Evolutionary conservation across 805 yeast species (phyloP), one percentile per base, ranked within the genome.

Genomic region (Spathaspora gorwiae): DNA sequence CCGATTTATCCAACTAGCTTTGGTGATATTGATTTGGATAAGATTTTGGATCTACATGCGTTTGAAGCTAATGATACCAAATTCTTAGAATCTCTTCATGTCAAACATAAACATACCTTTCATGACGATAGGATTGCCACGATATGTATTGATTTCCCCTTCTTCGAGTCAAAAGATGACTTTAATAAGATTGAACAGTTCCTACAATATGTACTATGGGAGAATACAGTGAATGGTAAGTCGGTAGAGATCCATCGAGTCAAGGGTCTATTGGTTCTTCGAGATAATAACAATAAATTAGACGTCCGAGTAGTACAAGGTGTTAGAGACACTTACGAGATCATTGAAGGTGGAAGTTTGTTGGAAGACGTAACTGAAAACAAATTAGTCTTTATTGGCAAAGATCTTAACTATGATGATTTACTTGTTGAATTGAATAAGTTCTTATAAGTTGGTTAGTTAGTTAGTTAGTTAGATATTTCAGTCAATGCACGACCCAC

Each of bases 261-360:
- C 2, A 94, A 94, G 60, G 98, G 97, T 1, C 62, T 87, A 8
- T 51, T 90, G 7, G 75, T 82, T 49, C 43, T 46, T 29, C 54
- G 61, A n/a, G 57, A 62, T 7, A 11, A 29, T 29, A 29, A 29
- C 32, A 29, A 11, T 29, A 29, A 29, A 3, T 3, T 9, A 6
- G 32, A 29, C 9, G 80, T 75, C 19, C 74, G 78, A 51, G 86
- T 90, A 7, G 66, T 94, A 9, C 99, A 94, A 61, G 98, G 95
- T 10, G 99, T 94, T 0, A 73, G 98, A 48, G 94, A 90, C 45
- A 89, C 96, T 0, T 94, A 89, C 63, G 99, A 94, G 50, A 70
- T 88, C 2, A 73, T 83, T 4, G 81, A 78, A 11, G 69, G 68
- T 6, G 69, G 68, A 2, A 42, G 48, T 13, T 54, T 60, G 37